Base-by-base conservation (phyloP, 2,329 filamentous ascomycete genomes). In the Claviceps africana region DNA sequence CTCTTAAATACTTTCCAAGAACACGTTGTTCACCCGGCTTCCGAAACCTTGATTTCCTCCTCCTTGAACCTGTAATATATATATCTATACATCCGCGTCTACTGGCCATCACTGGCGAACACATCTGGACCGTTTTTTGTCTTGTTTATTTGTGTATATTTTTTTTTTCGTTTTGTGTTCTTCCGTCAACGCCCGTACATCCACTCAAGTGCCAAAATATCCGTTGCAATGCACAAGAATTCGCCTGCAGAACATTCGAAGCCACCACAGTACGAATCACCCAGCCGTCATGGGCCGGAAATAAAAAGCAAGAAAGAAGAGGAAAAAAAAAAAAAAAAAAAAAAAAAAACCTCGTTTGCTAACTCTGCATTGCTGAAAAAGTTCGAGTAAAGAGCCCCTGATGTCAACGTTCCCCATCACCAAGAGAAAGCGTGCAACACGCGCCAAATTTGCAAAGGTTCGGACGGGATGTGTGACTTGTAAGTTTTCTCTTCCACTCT, bases 381-480 rank as follows among this genome's bases (percentile, higher is more conserved):
- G 30, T 44, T 44, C 46, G 30, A 47, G 46, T 33, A 44, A 47
- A 33, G 49, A 51, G 37, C 22, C 39, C 28, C 50, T 58, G 17
- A 56, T 58, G 54, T 56, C 51, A 13, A 55, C 45, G 11, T 58
- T 54, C 39, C 45, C 57, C 13, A 21, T 54, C 30, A 51, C 51
- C 35, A 54, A 52, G 39, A 54, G 51, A 37, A 53, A 54, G 40
- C 52, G 56, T 30, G 51, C 53, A 4, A 57, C 54, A 17, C 59
- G 66, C 25, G 61, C 64, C 51, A 65, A 62, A 46, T 61, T 59
- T 21, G 57, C 62, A 51, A 65, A 65, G 49, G 64, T 65, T 6
- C 56, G 62, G 21, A 65, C 64, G 13, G 62, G 64, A 9, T 65
- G 64, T 51, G 55, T 62, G 25, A 62, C 62, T 50, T 66, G 64